phyloP scores from a whole-genome alignment of 2,329 filamentous ascomycete species.

The Pseudohalonectria lignicola region DNA sequence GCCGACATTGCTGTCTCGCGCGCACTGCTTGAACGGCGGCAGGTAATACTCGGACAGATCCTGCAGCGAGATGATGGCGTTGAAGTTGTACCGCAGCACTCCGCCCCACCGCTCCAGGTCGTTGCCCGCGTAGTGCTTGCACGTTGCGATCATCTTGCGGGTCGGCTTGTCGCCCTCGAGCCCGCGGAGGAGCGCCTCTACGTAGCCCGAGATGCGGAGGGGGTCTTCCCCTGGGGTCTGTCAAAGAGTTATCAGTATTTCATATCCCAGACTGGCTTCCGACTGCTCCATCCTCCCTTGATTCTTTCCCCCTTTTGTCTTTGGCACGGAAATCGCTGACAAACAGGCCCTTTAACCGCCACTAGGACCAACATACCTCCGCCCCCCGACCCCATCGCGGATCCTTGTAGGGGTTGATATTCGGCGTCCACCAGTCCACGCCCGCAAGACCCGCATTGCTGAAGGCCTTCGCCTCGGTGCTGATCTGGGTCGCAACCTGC shows the following conservation, averaged over 20 bases:
- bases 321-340: no score
- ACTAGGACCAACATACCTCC: no score
- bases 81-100: slow-evolving; percentile 32
- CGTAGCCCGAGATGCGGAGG: slow-evolving; percentile 10
- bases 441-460: slow-evolving; percentile 17
- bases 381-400: slow-evolving; percentile 51
- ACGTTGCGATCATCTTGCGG: slow-evolving; percentile 25
- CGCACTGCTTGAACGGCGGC: slow-evolving; percentile 53
- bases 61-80: slow-evolving; percentile 35
- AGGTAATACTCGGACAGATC: slow-evolving; percentile 60
- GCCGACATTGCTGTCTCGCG: slow-evolving; percentile 41
- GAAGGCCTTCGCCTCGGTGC: slow-evolving; percentile 20
- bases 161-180: slow-evolving; percentile 10
- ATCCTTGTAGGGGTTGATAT: slow-evolving; percentile 54
- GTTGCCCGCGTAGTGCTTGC: slow-evolving; percentile 50
- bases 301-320: no score
- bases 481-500: slow-evolving; percentile 10
- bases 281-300: no score
- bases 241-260: slow-evolving; percentile 17
- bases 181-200: slow-evolving; percentile 11
- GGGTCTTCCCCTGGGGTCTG: slow-evolving; percentile 16
- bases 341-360: slow-evolving; percentile 14
- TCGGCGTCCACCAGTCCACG: slow-evolving; percentile 52
- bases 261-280: no score
- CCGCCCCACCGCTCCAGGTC: slow-evolving; percentile 32